Base-by-base conservation (phyloP, 164 flowering plant species). In the Kingdonia uniflora region DNA sequence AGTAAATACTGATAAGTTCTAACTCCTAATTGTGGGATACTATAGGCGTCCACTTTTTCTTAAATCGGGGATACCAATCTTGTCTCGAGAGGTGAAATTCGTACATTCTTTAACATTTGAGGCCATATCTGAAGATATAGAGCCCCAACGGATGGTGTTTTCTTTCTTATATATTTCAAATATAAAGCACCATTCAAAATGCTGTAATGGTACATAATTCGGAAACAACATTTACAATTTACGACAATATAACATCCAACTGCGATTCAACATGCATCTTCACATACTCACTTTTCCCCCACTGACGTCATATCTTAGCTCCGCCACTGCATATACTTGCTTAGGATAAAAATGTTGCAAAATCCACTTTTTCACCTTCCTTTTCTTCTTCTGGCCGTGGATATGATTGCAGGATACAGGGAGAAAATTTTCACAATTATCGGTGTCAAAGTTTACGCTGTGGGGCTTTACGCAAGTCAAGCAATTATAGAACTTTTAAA, bases 371-470 rank as follows among this genome's bases (percentile, higher is more conserved):
- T 16, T 13, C 17, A 41, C n/a, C 17, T 6, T 6, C 17, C 6
- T 41, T 41, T 14, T 6, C n/a, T 14, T 41, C 11, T 41, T 16
- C 10, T 41, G 44, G 44, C 40, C 10, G 16, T 13, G 14, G n/a
- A 20, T 5, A 39, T 43, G 19, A 52, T 47, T 61, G 52, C 80
- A 89, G 97, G 97, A 44, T 81, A 71, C 52, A 66, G 97, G 62
- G 97, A 89, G 71, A 89, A 84, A 54, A 84, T 77, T 37, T 84
- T 89, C 66, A 95, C 84, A 1, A 82, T 90, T 33, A 75, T 90
- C 42, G 95, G 95, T 33, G 87, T 90, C 19, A 90, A 90, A 63
- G 95, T 90, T 59, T 90, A 90, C 72, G 91, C 95, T 23, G 95
- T 79, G 0, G 95, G 80, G 45, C 51, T 90, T 2, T 90, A 82